phyloP scores from a whole-genome alignment of 352 stramenopile genomes.

The Globisporangium takayamanum region DNA sequence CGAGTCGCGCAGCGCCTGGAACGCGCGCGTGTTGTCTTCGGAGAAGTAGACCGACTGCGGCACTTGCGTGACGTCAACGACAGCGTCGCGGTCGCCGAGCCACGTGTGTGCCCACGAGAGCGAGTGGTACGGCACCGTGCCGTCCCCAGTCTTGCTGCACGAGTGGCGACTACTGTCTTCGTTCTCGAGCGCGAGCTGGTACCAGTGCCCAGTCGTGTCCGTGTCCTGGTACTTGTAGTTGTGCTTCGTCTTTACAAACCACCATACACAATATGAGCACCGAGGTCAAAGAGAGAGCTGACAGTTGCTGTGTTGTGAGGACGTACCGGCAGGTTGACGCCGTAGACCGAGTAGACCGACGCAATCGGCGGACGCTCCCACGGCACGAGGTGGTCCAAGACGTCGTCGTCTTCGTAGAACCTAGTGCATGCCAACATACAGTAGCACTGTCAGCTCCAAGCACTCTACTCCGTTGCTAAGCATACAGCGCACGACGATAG shows the following conservation, averaged over 20 bases:
- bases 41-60: slow-evolving; percentile 76
- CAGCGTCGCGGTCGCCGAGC: slow-evolving; percentile 36
- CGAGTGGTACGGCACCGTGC: slow-evolving; percentile 74
- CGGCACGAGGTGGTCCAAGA: slow-evolving; percentile 48
- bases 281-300: neutral
- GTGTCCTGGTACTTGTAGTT: slow-evolving; percentile 69
- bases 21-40: slow-evolving; percentile 37
- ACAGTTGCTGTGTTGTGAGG: no score
- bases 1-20: slow-evolving; percentile 36
- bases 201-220: slow-evolving; percentile 46
- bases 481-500: neutral
- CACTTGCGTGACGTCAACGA: slow-evolving; percentile 61
- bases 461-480: no score
- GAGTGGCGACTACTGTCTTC: slow-evolving; percentile 38
- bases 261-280: no score
- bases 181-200: slow-evolving; percentile 45
- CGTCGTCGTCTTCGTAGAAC: slow-evolving; percentile 64
- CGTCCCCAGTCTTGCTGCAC: slow-evolving; percentile 70
- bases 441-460: no score
- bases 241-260: slow-evolving; percentile 37
- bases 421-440: slow-evolving; percentile 7
- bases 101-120: slow-evolving; percentile 75
- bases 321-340: slow-evolving; percentile 60
- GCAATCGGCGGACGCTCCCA: slow-evolving; percentile 68
- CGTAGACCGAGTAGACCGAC: slow-evolving; percentile 72